Percentiles rank a stretch among this genome's conserved stretches.
Conservation (phyloP, 176 grass and related monocot species). For the Coix lacrymajobi region DNA sequence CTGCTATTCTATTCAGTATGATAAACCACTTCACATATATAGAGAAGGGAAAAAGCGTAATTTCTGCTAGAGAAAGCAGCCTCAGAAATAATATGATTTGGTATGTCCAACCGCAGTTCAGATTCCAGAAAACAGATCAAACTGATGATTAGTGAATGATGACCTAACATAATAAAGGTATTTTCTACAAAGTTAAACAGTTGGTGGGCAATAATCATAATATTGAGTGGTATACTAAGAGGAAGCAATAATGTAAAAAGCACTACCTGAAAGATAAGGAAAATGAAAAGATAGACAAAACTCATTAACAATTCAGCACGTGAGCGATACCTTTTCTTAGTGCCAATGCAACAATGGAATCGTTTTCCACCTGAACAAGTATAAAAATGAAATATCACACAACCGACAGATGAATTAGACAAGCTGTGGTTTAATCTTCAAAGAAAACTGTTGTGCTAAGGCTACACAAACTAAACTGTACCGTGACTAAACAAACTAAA, state of each 20-base stretch:
- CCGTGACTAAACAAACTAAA: background rate
- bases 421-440: background rate
- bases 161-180: background rate
- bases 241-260: background rate
- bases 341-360: slow-evolving; percentile 58
- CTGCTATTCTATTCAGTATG: background rate
- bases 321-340: slow-evolving; percentile 53
- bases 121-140: background rate
- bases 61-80: background rate
- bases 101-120: background rate
- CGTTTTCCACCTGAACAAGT: slow-evolving; percentile 67
- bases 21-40: background rate
- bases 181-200: slow-evolving; percentile 1
- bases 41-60: background rate
- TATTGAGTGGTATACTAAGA: background rate
- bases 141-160: background rate
- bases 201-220: background rate
- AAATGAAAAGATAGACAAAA: background rate
- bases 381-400: background rate
- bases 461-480: background rate
- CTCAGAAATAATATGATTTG: background rate
- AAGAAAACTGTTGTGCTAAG: background rate
- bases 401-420: background rate
- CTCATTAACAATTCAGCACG: background rate
- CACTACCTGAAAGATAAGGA: background rate